A percentile compares a stretch with the other conserved stretches of the same genome.
These are phyloP conservation scores for Phytopythium oedochilum DNA, from an alignment of 352 stramenopile species.

Conservation along the genomic window DNA sequence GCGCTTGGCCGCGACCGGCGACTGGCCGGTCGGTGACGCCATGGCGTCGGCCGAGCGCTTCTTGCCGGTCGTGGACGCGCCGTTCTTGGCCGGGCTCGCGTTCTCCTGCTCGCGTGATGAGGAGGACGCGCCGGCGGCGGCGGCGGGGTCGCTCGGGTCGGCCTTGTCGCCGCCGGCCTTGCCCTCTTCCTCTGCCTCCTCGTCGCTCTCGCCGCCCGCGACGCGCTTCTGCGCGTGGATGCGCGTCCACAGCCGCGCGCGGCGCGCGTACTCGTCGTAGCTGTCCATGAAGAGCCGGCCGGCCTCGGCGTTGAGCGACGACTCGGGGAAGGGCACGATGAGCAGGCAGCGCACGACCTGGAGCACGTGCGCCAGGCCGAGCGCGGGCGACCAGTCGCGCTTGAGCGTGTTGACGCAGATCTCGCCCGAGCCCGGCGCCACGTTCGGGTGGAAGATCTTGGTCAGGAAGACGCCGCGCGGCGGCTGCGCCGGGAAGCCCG, in stretches of 20 bases:
- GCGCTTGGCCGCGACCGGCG: background rate
- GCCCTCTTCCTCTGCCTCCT: slow-evolving; percentile 5
- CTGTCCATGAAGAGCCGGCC: slow-evolving; percentile 98
- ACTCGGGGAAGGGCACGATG: slow-evolving; percentile 99
- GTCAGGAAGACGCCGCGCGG: slow-evolving; percentile 96
- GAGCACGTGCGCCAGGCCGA: slow-evolving; percentile 96
- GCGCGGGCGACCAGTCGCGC: slow-evolving; percentile 94
- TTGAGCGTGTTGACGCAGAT: slow-evolving; percentile 99
- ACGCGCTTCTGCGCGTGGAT: slow-evolving; percentile 84
- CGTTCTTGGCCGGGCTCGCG: slow-evolving; percentile 1
- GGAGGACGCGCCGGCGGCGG: background rate
- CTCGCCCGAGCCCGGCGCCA: slow-evolving; percentile 93
- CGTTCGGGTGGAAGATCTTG: slow-evolving; percentile 99
- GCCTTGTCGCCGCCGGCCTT: slow-evolving; percentile 54
- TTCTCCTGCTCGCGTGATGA: slow-evolving; percentile 9
- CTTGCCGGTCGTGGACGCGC: background rate
- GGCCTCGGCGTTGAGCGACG: slow-evolving; percentile 98
- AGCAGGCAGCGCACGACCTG: slow-evolving; percentile 98
- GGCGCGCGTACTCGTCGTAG: slow-evolving; percentile 96
- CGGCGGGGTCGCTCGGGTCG: background rate
- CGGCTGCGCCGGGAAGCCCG: slow-evolving; percentile 80
- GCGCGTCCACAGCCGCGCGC: slow-evolving; percentile 85
- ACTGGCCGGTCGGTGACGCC: background rate
- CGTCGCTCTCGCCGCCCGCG: slow-evolving; percentile 18
- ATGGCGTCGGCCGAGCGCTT: slow-evolving; percentile 4